Conservation (phyloP, 2,329 filamentous ascomycete species). For the Nemania abortiva region DNA sequence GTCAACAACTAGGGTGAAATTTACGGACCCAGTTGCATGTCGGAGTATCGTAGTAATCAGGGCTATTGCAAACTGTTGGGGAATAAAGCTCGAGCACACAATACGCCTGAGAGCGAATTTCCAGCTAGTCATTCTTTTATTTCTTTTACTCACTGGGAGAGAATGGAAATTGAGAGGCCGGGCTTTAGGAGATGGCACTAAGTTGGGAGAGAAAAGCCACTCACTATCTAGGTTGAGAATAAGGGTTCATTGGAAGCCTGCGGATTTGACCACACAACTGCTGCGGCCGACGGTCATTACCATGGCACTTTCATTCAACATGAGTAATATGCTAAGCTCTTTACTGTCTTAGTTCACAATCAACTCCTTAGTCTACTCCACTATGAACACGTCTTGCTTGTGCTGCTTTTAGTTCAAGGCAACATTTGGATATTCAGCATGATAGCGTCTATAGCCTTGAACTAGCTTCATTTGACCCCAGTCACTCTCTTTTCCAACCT, state of each 20-base stretch:
- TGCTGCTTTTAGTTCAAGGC: background rate
- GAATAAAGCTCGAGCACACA: background rate
- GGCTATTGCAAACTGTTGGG: background rate
- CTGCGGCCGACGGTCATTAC: background rate
- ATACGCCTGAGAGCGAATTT: background rate
- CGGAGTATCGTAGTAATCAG: background rate
- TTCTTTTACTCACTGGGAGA: background rate
- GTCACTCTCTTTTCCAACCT: background rate
- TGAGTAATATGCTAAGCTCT: background rate
- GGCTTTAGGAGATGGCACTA: background rate
- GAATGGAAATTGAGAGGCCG: background rate
- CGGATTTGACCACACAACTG: background rate
- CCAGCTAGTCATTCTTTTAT: constrained; percentile 6
- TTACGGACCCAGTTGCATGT: background rate
- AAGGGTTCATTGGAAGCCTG: background rate
- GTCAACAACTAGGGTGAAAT: constrained; percentile 36
- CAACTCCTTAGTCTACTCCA: background rate
- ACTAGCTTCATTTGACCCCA: background rate
- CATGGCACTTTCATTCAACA: background rate
- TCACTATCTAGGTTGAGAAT: background rate
- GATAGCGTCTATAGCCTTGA: background rate
- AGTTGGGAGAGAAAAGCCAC: background rate
- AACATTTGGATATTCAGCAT: background rate
- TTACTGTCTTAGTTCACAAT: background rate
- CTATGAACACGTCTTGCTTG: background rate